Base-by-base conservation (phyloP, 2,329 filamentous ascomycete genomes). In the Pseudocercospora eumusae region DNA sequence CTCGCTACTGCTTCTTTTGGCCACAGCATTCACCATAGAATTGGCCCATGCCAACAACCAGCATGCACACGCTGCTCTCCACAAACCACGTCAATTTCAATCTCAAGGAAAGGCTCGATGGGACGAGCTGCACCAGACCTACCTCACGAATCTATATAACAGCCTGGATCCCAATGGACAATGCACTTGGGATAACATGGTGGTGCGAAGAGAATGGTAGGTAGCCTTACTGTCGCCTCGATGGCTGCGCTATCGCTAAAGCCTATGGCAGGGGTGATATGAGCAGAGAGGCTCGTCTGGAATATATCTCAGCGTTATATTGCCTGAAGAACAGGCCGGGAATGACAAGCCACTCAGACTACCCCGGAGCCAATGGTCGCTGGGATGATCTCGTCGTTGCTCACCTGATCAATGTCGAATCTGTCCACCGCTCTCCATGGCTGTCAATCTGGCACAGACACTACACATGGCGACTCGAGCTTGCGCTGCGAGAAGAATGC, bases 401-500 rank as follows among this genome's bases (percentile, higher is more conserved):
- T 11, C 64, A 66, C 47, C 5, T 64, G 23, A 42, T 60, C 49
- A 64, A 68, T 33, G 45, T 45, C 1, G 13, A 23, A 4, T 25
- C 20, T 18, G 49, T 68, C 9, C 62, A 66, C 31, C 61, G 62
- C 23, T 64, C 64, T 15, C 64, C 64, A 5, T 59, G 45, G 63
- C 62, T 64, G 9, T 54, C 54, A 2, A 27, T 61, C 13, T 67
- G 56, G 63, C 60, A 64, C 36, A 53, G 62, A 60, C 58, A 69
- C 45, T 60, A 57, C 47, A 27, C 36, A 42, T 36, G 57, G 73
- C 8, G 68, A 71, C 65, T 68, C 60, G 62, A 65, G 57, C 65
- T 56, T 76, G 78, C 71, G 62, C 75, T 53, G 55, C 76, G 54
- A 75, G 76, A 66, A 15, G 64, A 66, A 45, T 63, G 61, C 33